Conservation (phyloP, 768 basidiomycete species). For the Neoboletus subvelutipes region DNA sequence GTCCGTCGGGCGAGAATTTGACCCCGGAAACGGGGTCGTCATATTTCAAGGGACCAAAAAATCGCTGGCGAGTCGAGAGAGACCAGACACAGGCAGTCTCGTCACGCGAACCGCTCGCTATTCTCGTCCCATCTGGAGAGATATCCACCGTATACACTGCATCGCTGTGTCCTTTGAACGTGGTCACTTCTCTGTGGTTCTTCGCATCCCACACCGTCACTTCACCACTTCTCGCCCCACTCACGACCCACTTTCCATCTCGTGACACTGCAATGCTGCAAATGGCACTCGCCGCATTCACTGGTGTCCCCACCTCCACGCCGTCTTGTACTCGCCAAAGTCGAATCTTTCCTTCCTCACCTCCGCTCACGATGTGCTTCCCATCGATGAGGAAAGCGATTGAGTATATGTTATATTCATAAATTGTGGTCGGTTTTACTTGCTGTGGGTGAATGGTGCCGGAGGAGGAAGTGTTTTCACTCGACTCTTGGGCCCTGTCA, state of each 20-base stretch:
- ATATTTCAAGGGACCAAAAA: not conserved
- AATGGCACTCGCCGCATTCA: not conserved
- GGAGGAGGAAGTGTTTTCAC: not conserved
- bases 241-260: not conserved
- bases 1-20: not conserved
- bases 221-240: not conserved
- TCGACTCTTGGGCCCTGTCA: not conserved
- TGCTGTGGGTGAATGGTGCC: not conserved
- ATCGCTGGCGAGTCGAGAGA: not conserved
- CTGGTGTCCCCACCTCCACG: not conserved
- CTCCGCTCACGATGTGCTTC: not conserved
- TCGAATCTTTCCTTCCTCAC: not conserved
- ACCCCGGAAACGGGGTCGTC: rapidly evolving
- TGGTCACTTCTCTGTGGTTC: not conserved
- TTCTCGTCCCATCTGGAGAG: not conserved
- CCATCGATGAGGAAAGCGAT: not conserved
- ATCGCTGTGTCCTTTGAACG: not conserved
- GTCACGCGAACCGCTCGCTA: not conserved
- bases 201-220: not conserved
- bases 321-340: not conserved
- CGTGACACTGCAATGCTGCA: not conserved
- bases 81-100: not conserved
- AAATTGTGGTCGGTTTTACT: not conserved
- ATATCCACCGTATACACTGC: not conserved
- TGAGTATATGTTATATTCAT: not conserved